These are phyloP conservation scores for Rosa hybrid DNA, from an alignment of 331 rosid species.

Conservation along the genomic window DNA sequence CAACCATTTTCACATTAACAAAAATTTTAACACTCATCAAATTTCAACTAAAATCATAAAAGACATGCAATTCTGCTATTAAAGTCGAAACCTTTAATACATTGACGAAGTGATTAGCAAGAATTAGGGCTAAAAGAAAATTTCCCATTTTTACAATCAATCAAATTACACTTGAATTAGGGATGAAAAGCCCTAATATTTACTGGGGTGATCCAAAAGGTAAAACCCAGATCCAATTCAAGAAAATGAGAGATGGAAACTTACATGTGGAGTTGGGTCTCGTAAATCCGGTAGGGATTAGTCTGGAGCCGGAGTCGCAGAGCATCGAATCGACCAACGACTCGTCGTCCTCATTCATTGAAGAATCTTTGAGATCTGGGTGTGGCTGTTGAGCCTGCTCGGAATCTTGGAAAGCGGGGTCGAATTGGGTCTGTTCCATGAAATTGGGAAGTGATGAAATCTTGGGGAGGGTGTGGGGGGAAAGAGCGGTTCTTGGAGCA, in stretches of 20 bases:
- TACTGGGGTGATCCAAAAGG: background rate
- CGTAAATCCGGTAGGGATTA: conserved; percentile 52
- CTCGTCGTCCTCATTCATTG: conserved; percentile 36
- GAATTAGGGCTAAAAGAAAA: background rate
- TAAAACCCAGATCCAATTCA: background rate
- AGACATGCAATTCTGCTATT: background rate
- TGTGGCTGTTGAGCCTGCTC: conserved; percentile 7
- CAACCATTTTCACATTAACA: no score
- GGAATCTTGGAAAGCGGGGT: conserved; percentile 28
- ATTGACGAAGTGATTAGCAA: background rate
- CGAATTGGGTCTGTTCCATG: conserved; percentile 46
- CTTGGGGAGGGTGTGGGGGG: background rate
- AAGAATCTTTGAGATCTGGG: conserved; percentile 40
- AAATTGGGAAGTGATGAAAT: conserved; percentile 13
- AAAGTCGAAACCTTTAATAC: background rate
- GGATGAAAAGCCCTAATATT: background rate
- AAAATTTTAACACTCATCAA: background rate
- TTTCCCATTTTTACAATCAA: background rate
- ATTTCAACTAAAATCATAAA: background rate
- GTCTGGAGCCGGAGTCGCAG: conserved; percentile 55
- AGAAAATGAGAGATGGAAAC: conserved; percentile 21
- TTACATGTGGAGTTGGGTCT: conserved; percentile 55
- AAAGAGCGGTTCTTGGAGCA: conserved; percentile 21
- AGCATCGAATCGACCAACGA: conserved; percentile 55
- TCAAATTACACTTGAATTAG: background rate